These are phyloP conservation scores for Penstemon eatonii DNA, from an alignment of 257 asterid genomes.

Conservation along the genomic window DNA sequence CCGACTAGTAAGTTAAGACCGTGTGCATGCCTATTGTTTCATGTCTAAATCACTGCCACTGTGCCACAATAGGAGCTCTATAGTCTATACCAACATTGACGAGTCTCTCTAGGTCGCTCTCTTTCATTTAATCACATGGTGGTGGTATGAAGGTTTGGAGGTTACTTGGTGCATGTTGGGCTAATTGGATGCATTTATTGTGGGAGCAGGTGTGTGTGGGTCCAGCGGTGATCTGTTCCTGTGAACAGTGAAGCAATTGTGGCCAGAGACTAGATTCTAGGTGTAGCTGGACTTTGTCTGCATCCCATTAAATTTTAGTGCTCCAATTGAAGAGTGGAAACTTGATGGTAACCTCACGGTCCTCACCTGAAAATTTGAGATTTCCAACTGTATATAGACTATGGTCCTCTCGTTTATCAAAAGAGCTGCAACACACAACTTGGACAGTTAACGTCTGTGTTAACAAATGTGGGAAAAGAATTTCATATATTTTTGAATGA, in stretches of 20 bases:
- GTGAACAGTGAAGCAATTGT: neutral
- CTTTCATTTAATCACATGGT: too few species aligned
- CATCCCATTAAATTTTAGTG: neutral
- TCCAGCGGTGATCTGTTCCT: neutral
- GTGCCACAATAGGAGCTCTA: slow-evolving; percentile 3
- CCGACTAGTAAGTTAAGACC: neutral
- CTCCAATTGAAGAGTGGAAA: neutral
- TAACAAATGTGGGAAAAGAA: too few species aligned
- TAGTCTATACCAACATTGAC: neutral
- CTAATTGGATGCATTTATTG: neutral
- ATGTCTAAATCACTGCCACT: neutral
- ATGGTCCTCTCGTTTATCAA: neutral
- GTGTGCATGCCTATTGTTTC: neutral
- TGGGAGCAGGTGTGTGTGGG: neutral
- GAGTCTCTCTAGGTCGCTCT: neutral
- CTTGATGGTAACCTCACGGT: neutral
- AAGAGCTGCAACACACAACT: too few species aligned
- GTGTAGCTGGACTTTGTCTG: neutral
- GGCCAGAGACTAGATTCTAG: too few species aligned
- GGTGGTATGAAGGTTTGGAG: too few species aligned
- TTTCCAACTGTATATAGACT: neutral
- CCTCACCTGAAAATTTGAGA: neutral
- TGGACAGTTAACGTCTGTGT: too few species aligned
- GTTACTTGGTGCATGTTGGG: too few species aligned
- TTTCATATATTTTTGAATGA: too few species aligned